Conservation (phyloP, 208 protist genomes). For the Angomonas desouzai region DNA sequence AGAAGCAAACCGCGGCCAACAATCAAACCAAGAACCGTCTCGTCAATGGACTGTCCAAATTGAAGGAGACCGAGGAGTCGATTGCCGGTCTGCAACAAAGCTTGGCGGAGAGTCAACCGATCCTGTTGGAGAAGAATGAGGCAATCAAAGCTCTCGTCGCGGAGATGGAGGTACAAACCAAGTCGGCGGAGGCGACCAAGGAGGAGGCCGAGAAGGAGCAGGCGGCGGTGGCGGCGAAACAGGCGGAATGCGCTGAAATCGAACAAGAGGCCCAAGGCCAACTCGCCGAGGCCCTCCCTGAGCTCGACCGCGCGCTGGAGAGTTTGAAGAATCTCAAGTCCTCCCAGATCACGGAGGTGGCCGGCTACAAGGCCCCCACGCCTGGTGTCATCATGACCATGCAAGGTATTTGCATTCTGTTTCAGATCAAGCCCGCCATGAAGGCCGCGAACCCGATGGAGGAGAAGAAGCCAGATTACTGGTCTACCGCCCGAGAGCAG, state of each 20-base stretch:
- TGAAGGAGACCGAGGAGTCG: slow-evolving; percentile 91
- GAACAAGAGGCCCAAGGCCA: slow-evolving; percentile 94
- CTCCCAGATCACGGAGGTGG: slow-evolving; percentile 96
- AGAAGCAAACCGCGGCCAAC: slow-evolving; percentile 78
- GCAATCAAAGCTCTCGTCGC: slow-evolving; percentile 94
- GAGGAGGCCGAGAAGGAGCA: slow-evolving; percentile 90
- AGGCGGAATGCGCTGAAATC: slow-evolving; percentile 92
- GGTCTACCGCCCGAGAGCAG: slow-evolving; percentile 91
- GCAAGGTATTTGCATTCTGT: slow-evolving; percentile 98
- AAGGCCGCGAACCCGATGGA: slow-evolving; percentile 93
- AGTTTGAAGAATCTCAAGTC: slow-evolving; percentile 96
- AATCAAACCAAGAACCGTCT: slow-evolving; percentile 82
- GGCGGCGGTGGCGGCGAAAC: slow-evolving; percentile 88
- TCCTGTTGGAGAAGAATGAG: slow-evolving; percentile 91
- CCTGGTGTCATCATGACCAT: slow-evolving; percentile 96
- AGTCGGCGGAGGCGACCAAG: slow-evolving; percentile 91
- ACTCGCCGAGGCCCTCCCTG: slow-evolving; percentile 95
- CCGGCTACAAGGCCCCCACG: slow-evolving; percentile 94
- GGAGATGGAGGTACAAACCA: slow-evolving; percentile 93
- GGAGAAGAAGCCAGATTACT: slow-evolving; percentile 96
- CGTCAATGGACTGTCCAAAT: slow-evolving; percentile 93
- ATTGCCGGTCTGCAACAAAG: slow-evolving; percentile 93
- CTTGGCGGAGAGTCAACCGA: slow-evolving; percentile 94
- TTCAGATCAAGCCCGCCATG: slow-evolving; percentile 95
- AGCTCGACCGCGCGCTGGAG: slow-evolving; percentile 94